These are phyloP conservation scores for Candida incommunis DNA, from an alignment of 805 yeast species.

Conservation along the genomic window DNA sequence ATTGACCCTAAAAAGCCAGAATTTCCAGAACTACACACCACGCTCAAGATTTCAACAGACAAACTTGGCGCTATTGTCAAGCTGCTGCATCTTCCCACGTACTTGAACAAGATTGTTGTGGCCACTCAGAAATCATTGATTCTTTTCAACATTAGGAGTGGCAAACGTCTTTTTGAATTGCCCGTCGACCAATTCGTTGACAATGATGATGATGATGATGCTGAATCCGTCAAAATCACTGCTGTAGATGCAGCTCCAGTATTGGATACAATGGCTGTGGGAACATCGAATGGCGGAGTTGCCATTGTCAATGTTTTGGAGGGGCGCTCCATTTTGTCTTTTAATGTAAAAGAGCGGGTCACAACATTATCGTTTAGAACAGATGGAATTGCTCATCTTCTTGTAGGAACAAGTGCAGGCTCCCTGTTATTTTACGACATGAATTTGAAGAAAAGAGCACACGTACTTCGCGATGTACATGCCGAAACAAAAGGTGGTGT, in stretches of 20 bases:
- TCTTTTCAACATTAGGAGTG: conserved; percentile 64
- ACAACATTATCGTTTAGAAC: conserved; percentile 71
- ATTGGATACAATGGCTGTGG: conserved; percentile 69
- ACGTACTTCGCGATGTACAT: conserved; percentile 60
- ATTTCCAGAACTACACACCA: conserved; percentile 50
- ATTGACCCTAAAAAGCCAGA: conserved; percentile 29
- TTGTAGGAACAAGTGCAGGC: conserved; percentile 65
- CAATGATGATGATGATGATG: too few relatives aligned
- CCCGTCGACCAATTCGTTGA: too few relatives aligned
- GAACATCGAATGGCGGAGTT: conserved; percentile 55
- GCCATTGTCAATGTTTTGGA: conserved; percentile 52
- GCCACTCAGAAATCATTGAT: conserved; percentile 55
- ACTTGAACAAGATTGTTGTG: conserved; percentile 74
- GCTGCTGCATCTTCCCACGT: conserved; percentile 75
- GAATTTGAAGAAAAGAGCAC: conserved; percentile 57
- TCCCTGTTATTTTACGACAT: conserved; percentile 79
- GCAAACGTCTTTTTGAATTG: conserved; percentile 41
- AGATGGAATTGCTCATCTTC: conserved; percentile 76
- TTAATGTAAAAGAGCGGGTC: conserved; percentile 26
- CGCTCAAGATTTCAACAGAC: conserved; percentile 39
- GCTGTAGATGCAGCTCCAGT: conserved; percentile 77
- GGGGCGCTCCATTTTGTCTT: conserved; percentile 39
- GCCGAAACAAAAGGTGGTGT: conserved; percentile 65
- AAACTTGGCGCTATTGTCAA: conserved; percentile 56
- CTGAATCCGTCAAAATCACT: conserved; percentile 43